phyloP scores from a whole-genome alignment of 495 filamentous ascomycete genomes.

The Xeromyces bisporus region DNA sequence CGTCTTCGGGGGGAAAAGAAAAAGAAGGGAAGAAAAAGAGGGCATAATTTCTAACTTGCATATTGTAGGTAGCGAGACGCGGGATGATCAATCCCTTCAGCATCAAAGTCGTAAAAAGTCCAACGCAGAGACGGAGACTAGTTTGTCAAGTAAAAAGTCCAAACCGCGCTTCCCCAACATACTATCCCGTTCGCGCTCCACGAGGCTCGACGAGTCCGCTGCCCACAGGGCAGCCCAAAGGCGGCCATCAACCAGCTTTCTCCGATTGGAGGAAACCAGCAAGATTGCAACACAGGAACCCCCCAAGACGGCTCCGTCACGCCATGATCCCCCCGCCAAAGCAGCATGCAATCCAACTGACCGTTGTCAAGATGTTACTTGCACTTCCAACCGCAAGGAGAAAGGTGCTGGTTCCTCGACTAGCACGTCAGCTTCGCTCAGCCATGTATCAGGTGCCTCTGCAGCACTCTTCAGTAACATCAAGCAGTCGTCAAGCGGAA shows the following conservation, averaged over 20 bases:
- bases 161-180: slow-evolving; percentile 39
- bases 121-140: slow-evolving; percentile 15
- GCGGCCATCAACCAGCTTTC: slow-evolving; percentile 28
- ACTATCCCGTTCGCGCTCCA: slow-evolving; percentile 50
- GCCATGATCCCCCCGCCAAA: slow-evolving; percentile 26
- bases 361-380: no score
- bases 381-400: slow-evolving; percentile 24
- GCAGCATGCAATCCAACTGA: no score
- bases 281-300: slow-evolving; percentile 12
- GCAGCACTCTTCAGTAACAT: slow-evolving; percentile 54
- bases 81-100: no score
- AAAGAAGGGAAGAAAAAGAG: no score
- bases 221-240: slow-evolving; percentile 16
- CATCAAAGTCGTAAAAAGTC: slow-evolving; percentile 13
- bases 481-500: slow-evolving; percentile 52
- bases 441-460: slow-evolving; percentile 43
- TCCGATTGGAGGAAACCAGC: slow-evolving; percentile 24
- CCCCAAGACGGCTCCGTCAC: slow-evolving; percentile 43
- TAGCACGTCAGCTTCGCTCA: slow-evolving; percentile 39
- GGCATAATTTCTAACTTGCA: no score
- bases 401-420: slow-evolving; percentile 31
- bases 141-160: slow-evolving; percentile 19
- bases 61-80: no score
- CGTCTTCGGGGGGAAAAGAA: no score
- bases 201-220: slow-evolving; percentile 35